Conservation (phyloP, 2,329 filamentous ascomycete genomes). For the Trichocomaceae sp. region DNA sequence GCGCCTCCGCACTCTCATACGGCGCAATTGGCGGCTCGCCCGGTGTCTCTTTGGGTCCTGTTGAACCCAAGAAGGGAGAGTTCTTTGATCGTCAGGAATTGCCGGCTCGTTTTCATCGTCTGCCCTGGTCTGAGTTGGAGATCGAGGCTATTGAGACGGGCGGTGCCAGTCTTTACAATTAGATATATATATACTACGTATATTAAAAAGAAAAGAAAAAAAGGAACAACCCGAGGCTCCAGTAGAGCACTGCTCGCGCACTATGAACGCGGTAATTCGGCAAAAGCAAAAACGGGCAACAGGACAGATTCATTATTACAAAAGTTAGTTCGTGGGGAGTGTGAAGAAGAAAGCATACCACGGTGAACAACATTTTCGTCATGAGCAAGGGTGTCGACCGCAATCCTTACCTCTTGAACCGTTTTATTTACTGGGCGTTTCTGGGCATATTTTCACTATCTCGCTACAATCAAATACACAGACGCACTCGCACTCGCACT, state of each 20-base stretch:
- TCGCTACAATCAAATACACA: background rate
- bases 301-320: background rate
- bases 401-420: background rate
- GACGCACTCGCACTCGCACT: too few species aligned
- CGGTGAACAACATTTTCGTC: background rate
- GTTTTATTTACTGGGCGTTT: background rate
- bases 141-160: slow-evolving; percentile 95
- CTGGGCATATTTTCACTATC: background rate
- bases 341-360: background rate
- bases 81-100: slow-evolving; percentile 88
- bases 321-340: background rate
- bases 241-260: background rate
- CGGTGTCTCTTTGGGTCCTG: slow-evolving; percentile 65
- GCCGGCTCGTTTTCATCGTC: slow-evolving; percentile 71
- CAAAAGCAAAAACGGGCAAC: background rate
- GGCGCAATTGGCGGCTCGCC: slow-evolving; percentile 52
- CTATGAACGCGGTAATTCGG: background rate
- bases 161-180: slow-evolving; percentile 63
- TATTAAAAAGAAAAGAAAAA: too few species aligned
- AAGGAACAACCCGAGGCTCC: slow-evolving; percentile 12
- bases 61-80: slow-evolving; percentile 64
- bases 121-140: slow-evolving; percentile 68
- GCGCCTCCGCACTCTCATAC: slow-evolving; percentile 29
- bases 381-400: background rate
- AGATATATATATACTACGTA: too few species aligned